A percentile compares a stretch with the other conserved stretches of the same genome.
Evolutionary conservation across 2,329 filamentous ascomycete species (phyloP).

Genomic region (Ramularia collo-cygni): DNA sequence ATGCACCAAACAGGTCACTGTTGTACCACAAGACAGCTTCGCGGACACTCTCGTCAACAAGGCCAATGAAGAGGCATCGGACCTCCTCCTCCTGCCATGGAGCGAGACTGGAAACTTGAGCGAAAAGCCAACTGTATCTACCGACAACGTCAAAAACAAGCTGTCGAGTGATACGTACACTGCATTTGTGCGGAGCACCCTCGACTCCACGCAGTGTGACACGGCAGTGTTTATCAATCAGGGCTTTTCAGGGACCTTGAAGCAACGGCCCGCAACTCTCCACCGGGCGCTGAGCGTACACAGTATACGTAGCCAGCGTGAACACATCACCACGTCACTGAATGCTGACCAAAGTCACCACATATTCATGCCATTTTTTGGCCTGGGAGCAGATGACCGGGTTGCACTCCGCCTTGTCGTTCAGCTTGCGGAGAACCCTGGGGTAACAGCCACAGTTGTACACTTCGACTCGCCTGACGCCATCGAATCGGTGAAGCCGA

Average conservation of each 20-base stretch:
- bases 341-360: constrained; percentile 67
- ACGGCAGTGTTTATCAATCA: constrained; percentile 76
- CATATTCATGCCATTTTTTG: constrained; percentile 81
- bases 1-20: constrained; percentile 44
- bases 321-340: constrained; percentile 48
- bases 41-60: constrained; percentile 68
- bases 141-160: constrained; percentile 50
- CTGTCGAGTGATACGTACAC: constrained; percentile 52
- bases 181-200: constrained; percentile 62
- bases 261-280: constrained; percentile 32
- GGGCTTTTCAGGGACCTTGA: constrained; percentile 49
- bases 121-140: constrained; percentile 50
- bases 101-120: constrained; percentile 70
- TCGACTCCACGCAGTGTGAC: constrained; percentile 58
- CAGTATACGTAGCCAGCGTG: constrained; percentile 55
- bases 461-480: constrained; percentile 43
- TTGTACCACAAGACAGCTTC: constrained; percentile 71
- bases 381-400: constrained; percentile 67
- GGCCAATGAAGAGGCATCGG: constrained; percentile 47
- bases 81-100: constrained; percentile 81
- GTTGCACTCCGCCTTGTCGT: constrained; percentile 73
- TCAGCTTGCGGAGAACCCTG: constrained; percentile 71
- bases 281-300: constrained; percentile 48
- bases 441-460: constrained; percentile 70
- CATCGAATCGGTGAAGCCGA: constrained; percentile 4